A percentile compares a stretch with the other conserved stretches of the same genome.
Conservation (phyloP, 345 rosid genomes). For the Moricandia moricandioides region DNA sequence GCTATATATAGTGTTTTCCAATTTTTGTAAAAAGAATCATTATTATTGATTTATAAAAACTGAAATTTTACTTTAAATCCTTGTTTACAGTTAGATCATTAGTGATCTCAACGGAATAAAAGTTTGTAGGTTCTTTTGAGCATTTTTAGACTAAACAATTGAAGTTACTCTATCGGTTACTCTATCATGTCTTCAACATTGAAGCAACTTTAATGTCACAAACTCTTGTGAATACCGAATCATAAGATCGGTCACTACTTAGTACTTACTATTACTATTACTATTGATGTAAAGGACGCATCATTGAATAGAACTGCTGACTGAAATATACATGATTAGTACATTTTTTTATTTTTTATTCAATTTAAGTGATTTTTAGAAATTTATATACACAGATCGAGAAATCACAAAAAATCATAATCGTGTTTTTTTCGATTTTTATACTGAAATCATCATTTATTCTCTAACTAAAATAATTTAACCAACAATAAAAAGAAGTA, state of each 20-base stretch:
- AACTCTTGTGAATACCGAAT: not conserved
- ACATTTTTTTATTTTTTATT: not conserved
- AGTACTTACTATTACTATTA: no score
- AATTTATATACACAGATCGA: not conserved
- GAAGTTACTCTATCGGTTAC: no score
- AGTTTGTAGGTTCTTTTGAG: no score
- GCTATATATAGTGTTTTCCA: not conserved
- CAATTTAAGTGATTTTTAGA: not conserved
- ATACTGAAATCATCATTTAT: not conserved
- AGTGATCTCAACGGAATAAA: no score
- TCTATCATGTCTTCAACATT: no score
- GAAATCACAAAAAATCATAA: not conserved
- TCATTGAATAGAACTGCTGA: not conserved
- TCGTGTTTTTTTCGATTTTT: not conserved
- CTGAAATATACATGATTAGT: not conserved
- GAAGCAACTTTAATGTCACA: not conserved
- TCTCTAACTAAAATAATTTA: not conserved
- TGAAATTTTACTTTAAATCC: no score
- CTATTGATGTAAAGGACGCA: not conserved
- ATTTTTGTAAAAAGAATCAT: not conserved
- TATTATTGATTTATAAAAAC: no score
- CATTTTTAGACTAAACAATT: no score
- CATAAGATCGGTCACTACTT: not conserved
- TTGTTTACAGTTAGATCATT: no score
- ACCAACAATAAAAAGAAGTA: not conserved